These are phyloP conservation scores for Monilinia fructigena DNA, from an alignment of 2,329 filamentous ascomycete species.

Conservation along the genomic window DNA sequence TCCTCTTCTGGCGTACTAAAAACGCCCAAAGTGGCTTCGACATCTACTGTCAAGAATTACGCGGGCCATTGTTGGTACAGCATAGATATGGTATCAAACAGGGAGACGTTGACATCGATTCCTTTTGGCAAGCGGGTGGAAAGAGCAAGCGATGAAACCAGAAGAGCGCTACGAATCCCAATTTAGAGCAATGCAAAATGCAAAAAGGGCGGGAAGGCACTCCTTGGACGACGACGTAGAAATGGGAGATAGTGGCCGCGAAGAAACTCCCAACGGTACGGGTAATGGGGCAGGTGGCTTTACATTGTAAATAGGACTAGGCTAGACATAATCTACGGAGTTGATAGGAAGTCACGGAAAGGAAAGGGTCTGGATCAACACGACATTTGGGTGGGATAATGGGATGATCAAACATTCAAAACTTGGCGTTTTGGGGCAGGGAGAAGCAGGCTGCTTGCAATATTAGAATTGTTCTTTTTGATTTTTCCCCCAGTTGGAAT, in stretches of 20 bases:
- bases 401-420: background rate
- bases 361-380: conserved; percentile 9
- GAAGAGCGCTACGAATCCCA: conserved; percentile 11
- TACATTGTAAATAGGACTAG: conserved; percentile 37
- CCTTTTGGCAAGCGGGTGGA: conserved; percentile 36
- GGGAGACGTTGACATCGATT: conserved; percentile 37
- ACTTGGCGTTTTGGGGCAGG: conserved; percentile 7
- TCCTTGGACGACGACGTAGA: conserved; percentile 37
- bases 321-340: conserved; percentile 22
- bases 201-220: conserved; percentile 25
- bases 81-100: conserved; percentile 34
- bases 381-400: conserved; percentile 6
- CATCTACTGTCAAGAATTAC: conserved; percentile 36
- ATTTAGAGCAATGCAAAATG: conserved; percentile 9
- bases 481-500: background rate
- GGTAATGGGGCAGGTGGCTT: conserved; percentile 32
- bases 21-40: conserved; percentile 37
- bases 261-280: conserved; percentile 23
- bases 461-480: conserved; percentile 7
- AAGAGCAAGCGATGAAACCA: conserved; percentile 24
- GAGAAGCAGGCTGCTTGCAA: conserved; percentile 6
- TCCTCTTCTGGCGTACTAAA: conserved; percentile 20
- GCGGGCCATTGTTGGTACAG: conserved; percentile 31
- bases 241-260: conserved; percentile 41
- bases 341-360: conserved; percentile 16